Evolutionary conservation across 1,284 basidiomycete species (phyloP).

Genomic region (Marasmius fiardii): DNA sequence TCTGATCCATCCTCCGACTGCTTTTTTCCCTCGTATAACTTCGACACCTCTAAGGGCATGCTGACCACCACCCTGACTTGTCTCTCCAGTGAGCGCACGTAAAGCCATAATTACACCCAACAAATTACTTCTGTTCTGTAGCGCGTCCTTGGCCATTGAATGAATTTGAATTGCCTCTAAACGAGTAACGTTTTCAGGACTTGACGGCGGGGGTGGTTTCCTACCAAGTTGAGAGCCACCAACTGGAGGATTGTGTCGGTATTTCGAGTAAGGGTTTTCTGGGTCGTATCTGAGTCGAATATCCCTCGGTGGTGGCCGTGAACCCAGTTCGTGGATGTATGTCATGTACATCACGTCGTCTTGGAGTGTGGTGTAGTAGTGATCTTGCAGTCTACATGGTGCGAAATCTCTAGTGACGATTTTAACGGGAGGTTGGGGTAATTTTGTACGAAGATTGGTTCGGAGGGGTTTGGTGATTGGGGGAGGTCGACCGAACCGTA

Average conservation of each 20-base stretch:
- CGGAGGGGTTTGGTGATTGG: slow-evolving; percentile 42
- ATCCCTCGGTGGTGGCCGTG: slow-evolving; percentile 49
- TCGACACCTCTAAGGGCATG: slow-evolving; percentile 75
- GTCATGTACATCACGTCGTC: slow-evolving; percentile 95
- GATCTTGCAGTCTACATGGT: slow-evolving; percentile 74
- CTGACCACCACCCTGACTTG: slow-evolving; percentile 64
- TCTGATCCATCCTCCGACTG: slow-evolving; percentile 85
- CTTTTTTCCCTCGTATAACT: slow-evolving; percentile 76
- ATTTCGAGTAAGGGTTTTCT: slow-evolving; percentile 74
- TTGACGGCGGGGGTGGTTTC: slow-evolving; percentile 61
- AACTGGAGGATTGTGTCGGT: slow-evolving; percentile 69
- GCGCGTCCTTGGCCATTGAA: slow-evolving; percentile 79
- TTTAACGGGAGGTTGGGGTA: slow-evolving; percentile 66
- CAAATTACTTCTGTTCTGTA: slow-evolving; percentile 74
- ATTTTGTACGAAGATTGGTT: slow-evolving; percentile 43
- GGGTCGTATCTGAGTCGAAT: slow-evolving; percentile 75
- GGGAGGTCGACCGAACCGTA: slow-evolving; percentile 46
- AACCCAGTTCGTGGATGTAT: slow-evolving; percentile 71
- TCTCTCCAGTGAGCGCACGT: slow-evolving; percentile 86
- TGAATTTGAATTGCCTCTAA: slow-evolving; percentile 87
- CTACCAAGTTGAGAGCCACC: slow-evolving; percentile 70
- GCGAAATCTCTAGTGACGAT: slow-evolving; percentile 70
- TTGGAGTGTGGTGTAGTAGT: slow-evolving; percentile 82
- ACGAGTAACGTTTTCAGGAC: slow-evolving; percentile 64
- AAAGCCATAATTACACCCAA: slow-evolving; percentile 85